Evolutionary conservation across 768 basidiomycete genomes (phyloP).

Genomic region (Cantharellus anzutake): DNA sequence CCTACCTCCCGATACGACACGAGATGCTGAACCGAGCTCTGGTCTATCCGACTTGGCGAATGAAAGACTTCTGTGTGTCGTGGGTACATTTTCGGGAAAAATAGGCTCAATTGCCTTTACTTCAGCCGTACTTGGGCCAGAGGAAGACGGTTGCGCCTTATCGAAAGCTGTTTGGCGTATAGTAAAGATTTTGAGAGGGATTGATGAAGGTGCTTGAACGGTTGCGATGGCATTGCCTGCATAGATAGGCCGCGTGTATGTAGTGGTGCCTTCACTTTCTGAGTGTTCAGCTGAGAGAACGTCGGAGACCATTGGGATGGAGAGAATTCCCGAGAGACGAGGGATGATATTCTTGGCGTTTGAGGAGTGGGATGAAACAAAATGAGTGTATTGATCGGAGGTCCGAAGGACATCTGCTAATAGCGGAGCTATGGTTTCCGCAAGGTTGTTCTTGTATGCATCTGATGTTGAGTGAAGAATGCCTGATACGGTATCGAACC

Average conservation of each 20-base stretch:
- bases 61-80: slow-evolving; percentile 50
- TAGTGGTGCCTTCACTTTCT: slow-evolving; percentile 46
- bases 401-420: slow-evolving; percentile 52
- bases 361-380: slow-evolving; percentile 83
- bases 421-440: slow-evolving; percentile 69
- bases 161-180: slow-evolving; percentile 83
- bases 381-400: slow-evolving; percentile 50
- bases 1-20: slow-evolving; percentile 87
- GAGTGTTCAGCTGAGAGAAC: slow-evolving; percentile 69
- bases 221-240: slow-evolving; percentile 96
- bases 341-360: slow-evolving; percentile 85
- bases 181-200: slow-evolving; percentile 85
- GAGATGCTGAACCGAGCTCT: slow-evolving; percentile 68
- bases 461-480: slow-evolving; percentile 52
- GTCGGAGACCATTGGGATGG: slow-evolving; percentile 82
- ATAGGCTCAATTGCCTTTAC: slow-evolving; percentile 45
- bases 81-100: slow-evolving; percentile 33
- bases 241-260: slow-evolving; percentile 87
- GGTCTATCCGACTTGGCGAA: slow-evolving; percentile 84
- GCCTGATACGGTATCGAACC: slow-evolving; percentile 46
- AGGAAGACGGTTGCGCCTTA: slow-evolving; percentile 30
- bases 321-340: slow-evolving; percentile 75
- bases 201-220: slow-evolving; percentile 55
- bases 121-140: slow-evolving; percentile 35
- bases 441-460: slow-evolving; percentile 46